phyloP scores from a whole-genome alignment of 192 early-diverging fungal genomes.

The Geranomyces variabilis region DNA sequence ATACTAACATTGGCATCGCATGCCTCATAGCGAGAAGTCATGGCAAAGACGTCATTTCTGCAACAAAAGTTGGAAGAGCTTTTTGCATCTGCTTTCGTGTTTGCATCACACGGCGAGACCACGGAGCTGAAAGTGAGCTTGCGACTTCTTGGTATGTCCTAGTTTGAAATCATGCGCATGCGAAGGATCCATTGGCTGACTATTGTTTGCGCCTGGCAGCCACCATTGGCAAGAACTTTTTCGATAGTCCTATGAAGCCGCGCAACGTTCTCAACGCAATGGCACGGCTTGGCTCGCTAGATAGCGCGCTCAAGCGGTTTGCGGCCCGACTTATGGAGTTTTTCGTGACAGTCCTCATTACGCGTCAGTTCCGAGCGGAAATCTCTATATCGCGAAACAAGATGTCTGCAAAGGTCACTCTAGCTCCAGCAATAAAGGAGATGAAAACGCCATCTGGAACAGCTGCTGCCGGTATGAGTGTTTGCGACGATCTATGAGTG shows the following conservation, averaged over 20 bases:
- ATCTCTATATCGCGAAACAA: not conserved
- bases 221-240: constrained; percentile 3
- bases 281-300: not conserved
- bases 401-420: not conserved
- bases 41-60: not conserved
- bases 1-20: too few relatives aligned
- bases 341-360: not conserved
- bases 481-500: too few relatives aligned
- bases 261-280: not conserved
- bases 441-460: too few relatives aligned
- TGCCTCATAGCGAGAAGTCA: not conserved
- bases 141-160: not conserved
- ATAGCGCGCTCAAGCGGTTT: constrained; percentile 1
- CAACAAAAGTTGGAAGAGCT: constrained; percentile 8
- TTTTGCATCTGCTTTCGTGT: not conserved
- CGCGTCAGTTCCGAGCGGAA: not conserved
- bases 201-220: not conserved
- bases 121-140: not conserved
- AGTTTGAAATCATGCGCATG: too few relatives aligned
- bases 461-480: too few relatives aligned
- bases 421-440: not conserved
- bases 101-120: not conserved
- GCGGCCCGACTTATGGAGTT: not conserved
- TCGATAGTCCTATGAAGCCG: not conserved
- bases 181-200: too few relatives aligned